Evolutionary conservation across 345 rosid genomes (phyloP), one percentile per base, ranked within the genome.

Genomic region (Citrus mangshanensis): DNA sequence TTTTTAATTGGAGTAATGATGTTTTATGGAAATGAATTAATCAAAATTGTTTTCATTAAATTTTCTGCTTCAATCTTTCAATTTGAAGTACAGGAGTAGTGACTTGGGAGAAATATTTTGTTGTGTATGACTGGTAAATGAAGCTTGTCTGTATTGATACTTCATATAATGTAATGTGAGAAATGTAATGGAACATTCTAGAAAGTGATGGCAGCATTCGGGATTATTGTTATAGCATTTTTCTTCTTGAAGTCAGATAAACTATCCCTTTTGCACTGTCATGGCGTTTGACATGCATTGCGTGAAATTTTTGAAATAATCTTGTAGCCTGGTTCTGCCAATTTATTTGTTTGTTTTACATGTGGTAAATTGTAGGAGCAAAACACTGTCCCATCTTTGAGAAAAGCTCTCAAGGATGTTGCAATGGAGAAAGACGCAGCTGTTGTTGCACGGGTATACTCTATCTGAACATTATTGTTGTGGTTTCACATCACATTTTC

Each of bases 381-480:
- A 40, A 92, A 77, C 74, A 90, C 94, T 25, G 94, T 96, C 59
- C 98, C 98, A 68, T 94, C 99, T 83, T 82, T 96, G 82, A 93
- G 99, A 77, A 93, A 89, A 85, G 97, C 99, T 42, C 89, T 96
- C 55, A 93, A 86, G 89, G 98, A 96, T 85, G 95, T 93, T 71
- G 99, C 98, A 24, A 92, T 94, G 92, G 98, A 96, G 91, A 96
- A 96, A 87, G 98, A 96, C 90, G 99, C 98, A 62, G 97, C 99
- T 80, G 98, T 94, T 85, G 97, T 94, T 84, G 89, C 88, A 81
- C 90, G 97, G 89, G 99, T 92, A 86, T 10, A 61, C 56, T 46
- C 30, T 18, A 58, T 81, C 54, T 8, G 6, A 68, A 9, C 74
- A 38, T 73, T 69, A 54, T 55, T 40, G 56, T 22, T 63, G 34